Percentiles rank a stretch among this genome's conserved stretches.
phyloP scores from a whole-genome alignment of 2,329 filamentous ascomycete species.

The Epichloe baconii region DNA sequence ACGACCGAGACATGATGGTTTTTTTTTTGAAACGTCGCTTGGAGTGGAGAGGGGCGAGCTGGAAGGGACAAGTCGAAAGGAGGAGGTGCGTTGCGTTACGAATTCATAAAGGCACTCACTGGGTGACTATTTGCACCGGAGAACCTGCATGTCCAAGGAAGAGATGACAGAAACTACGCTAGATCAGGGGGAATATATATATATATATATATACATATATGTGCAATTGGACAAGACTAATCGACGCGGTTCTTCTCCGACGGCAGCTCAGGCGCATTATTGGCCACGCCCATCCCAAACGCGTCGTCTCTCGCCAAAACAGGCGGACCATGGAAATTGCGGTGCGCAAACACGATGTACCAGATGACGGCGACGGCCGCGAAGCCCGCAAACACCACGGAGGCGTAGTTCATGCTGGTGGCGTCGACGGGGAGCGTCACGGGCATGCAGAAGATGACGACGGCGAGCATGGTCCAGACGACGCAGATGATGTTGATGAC shows the following conservation, averaged over 20 bases:
- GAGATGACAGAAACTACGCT: too few species aligned
- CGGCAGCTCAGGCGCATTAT: background rate
- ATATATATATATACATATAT: background rate
- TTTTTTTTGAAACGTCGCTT: too few species aligned
- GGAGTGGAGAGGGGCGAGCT: too few species aligned
- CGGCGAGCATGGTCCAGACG: conserved; percentile 56
- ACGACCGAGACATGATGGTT: too few species aligned
- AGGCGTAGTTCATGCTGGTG: conserved; percentile 52
- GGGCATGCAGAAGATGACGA: conserved; percentile 68
- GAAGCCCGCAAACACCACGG: conserved; percentile 52
- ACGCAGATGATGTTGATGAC: conserved; percentile 55
- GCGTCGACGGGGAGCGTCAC: conserved; percentile 44
- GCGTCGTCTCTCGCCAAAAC: conserved; percentile 9
- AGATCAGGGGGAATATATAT: too few species aligned
- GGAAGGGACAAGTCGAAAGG: too few species aligned
- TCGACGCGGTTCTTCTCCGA: background rate
- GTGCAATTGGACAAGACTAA: background rate
- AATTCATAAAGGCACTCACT: too few species aligned
- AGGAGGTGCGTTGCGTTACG: too few species aligned
- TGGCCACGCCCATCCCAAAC: background rate
- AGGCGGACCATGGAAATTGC: conserved; percentile 49
- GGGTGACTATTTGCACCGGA: too few species aligned
- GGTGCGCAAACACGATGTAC: conserved; percentile 50
- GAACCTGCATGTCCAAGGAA: too few species aligned
- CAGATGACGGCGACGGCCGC: conserved; percentile 44